phyloP scores from a whole-genome alignment of 768 basidiomycete species.

The Pleurotus tuber-regium region DNA sequence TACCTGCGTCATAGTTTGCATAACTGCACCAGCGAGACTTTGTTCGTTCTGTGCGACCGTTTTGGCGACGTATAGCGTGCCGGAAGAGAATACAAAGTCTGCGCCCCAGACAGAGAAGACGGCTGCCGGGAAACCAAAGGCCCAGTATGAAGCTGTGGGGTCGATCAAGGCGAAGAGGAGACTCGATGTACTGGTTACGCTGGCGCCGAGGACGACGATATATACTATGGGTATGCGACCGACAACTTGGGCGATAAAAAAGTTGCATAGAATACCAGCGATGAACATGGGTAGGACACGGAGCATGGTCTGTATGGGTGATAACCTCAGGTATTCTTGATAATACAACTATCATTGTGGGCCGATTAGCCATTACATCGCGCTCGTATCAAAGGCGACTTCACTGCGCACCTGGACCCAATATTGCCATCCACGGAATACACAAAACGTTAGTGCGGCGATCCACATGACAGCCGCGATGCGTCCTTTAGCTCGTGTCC shows the following conservation, averaged over 20 bases:
- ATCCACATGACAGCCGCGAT: conserved; percentile 61
- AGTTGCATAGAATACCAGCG: conserved; percentile 47
- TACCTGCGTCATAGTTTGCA: conserved; percentile 61
- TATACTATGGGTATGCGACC: conserved; percentile 40
- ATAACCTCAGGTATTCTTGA: conserved; percentile 45
- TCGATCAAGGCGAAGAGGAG: conserved; percentile 56
- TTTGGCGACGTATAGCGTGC: conserved; percentile 56
- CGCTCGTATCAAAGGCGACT: neutral
- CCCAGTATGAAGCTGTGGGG: conserved; percentile 51
- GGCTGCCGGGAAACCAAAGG: conserved; percentile 58
- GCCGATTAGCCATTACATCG: neutral
- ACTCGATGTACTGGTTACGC: conserved; percentile 43
- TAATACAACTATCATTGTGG: conserved; percentile 45
- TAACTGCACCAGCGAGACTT: conserved; percentile 55
- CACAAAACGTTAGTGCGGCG: conserved; percentile 63
- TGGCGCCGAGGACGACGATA: conserved; percentile 41
- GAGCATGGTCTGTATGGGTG: conserved; percentile 50
- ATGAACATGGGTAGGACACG: conserved; percentile 57
- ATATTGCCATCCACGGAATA: conserved; percentile 53
- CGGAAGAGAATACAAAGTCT: conserved; percentile 58
- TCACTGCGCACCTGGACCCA: conserved; percentile 22
- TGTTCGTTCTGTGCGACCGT: conserved; percentile 53
- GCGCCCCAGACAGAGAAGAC: conserved; percentile 53
- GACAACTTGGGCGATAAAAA: conserved; percentile 48
- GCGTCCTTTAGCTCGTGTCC: conserved; percentile 59